Conservation (phyloP, 768 basidiomycete species). For the Trametopsis cervina region DNA sequence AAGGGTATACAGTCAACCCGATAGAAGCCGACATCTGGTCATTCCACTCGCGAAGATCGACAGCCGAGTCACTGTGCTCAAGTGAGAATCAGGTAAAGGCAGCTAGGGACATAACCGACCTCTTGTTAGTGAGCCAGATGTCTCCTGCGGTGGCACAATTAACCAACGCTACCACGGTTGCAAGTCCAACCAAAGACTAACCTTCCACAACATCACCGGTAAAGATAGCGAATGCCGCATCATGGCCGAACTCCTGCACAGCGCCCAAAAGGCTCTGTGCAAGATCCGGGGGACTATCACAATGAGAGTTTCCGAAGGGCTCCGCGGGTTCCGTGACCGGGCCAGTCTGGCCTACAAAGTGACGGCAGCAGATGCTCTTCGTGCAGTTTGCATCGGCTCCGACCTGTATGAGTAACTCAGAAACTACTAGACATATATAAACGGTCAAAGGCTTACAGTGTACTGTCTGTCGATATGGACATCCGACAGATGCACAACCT, state of each 20-base stretch:
- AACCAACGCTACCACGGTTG: not conserved
- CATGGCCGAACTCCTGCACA: slow-evolving; percentile 26
- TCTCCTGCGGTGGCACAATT: slow-evolving; percentile 28
- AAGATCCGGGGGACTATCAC: slow-evolving; percentile 44
- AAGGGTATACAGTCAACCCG: slow-evolving; percentile 37
- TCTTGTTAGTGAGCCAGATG: slow-evolving; percentile 40
- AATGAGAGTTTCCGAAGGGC: slow-evolving; percentile 38
- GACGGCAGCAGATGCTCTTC: slow-evolving; percentile 57
- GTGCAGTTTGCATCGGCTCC: slow-evolving; percentile 50
- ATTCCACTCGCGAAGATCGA: slow-evolving; percentile 38
- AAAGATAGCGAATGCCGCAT: slow-evolving; percentile 42
- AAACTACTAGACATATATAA: not conserved
- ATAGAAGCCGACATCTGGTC: slow-evolving; percentile 35
- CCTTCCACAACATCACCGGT: slow-evolving; percentile 62
- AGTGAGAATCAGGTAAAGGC: not conserved
- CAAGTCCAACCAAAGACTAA: slow-evolving; percentile 14
- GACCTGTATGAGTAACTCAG: slow-evolving; percentile 23
- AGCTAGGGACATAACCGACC: slow-evolving; percentile 21
- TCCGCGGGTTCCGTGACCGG: slow-evolving; percentile 39
- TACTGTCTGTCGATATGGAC: slow-evolving; percentile 55
- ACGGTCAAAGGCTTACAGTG: slow-evolving; percentile 29
- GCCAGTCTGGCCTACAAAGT: slow-evolving; percentile 32
- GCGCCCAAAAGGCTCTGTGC: slow-evolving; percentile 43
- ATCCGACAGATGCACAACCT: slow-evolving; percentile 56
- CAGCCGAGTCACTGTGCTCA: slow-evolving; percentile 32